These are phyloP conservation scores for Solanum stenotomum DNA, from an alignment of 257 asterid species.

Conservation along the genomic window DNA sequence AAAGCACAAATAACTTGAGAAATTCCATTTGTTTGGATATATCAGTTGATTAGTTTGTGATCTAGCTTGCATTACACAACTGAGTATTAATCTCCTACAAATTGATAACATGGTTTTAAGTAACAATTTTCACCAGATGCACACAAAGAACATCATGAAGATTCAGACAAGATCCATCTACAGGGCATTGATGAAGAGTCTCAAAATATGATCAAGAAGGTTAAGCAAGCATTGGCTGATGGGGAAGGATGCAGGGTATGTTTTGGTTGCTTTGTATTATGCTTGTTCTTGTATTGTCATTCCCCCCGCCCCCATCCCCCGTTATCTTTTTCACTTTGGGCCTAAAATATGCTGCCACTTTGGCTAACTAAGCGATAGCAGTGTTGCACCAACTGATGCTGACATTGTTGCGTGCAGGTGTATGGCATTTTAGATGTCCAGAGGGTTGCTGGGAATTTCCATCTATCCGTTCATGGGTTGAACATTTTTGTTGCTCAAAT, in stretches of 20 bases:
- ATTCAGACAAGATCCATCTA: conserved; percentile 30
- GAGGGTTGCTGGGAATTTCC: conserved; percentile 98
- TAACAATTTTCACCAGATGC: conserved; percentile 38
- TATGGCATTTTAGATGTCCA: conserved; percentile 92
- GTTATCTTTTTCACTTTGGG: conserved; percentile 1
- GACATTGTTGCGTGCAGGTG: conserved; percentile 43
- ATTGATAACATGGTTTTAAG: neutral
- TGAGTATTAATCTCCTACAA: neutral
- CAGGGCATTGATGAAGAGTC: conserved; percentile 79
- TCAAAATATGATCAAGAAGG: conserved; percentile 67
- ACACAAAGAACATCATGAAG: conserved; percentile 62
- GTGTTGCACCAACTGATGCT: neutral
- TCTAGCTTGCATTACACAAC: neutral
- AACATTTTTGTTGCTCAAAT: conserved; percentile 90
- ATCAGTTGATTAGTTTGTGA: neutral
- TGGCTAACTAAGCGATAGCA: neutral
- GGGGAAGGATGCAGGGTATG: conserved; percentile 98
- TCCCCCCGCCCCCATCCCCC: neutral
- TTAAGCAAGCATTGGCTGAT: conserved; percentile 71
- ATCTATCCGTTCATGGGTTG: conserved; percentile 87
- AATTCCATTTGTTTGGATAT: neutral
- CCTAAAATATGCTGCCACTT: neutral
- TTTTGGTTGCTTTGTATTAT: neutral
- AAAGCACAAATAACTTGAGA: neutral
- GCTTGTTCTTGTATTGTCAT: neutral